Evolutionary conservation across 2,329 filamentous ascomycete species (phyloP).

Genomic region (Myriosclerotinia duriaeana): DNA sequence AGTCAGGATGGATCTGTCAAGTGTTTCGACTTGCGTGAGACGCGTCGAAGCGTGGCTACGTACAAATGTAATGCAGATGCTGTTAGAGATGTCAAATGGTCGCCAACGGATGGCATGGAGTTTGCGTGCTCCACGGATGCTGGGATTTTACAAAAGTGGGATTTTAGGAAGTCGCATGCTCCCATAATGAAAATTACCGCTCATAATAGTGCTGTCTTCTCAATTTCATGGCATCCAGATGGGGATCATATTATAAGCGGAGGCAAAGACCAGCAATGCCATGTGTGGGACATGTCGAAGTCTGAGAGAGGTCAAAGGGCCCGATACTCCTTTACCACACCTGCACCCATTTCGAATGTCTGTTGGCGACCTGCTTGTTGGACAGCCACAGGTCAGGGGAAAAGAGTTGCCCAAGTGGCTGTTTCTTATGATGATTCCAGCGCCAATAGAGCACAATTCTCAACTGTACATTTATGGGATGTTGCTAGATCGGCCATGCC

Average conservation of each 20-base stretch:
- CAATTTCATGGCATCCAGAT: conserved; percentile 67
- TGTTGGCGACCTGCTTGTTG: conserved; percentile 65
- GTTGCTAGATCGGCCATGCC: conserved; percentile 66
- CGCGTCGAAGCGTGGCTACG: conserved; percentile 50
- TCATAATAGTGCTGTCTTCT: conserved; percentile 59
- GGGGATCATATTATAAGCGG: conserved; percentile 65
- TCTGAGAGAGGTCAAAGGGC: conserved; percentile 64
- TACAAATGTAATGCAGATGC: conserved; percentile 54
- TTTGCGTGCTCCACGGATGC: conserved; percentile 65
- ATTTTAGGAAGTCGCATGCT: conserved; percentile 54
- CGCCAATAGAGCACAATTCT: conserved; percentile 55
- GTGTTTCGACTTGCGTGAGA: conserved; percentile 56
- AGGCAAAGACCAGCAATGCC: conserved; percentile 59
- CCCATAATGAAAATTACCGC: conserved; percentile 60
- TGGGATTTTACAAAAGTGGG: conserved; percentile 63
- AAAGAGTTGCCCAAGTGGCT: conserved; percentile 60
- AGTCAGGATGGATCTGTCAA: conserved; percentile 64
- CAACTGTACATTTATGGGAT: conserved; percentile 65
- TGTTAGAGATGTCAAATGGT: conserved; percentile 65
- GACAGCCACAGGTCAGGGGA: conserved; percentile 62
- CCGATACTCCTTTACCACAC: conserved; percentile 60
- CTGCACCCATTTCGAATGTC: conserved; percentile 58
- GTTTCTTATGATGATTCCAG: conserved; percentile 61
- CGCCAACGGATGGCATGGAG: conserved; percentile 58
- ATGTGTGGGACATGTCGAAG: conserved; percentile 64